phyloP scores from a whole-genome alignment of 176 grass and related monocot species.

The Alopecurus myosuroides region DNA sequence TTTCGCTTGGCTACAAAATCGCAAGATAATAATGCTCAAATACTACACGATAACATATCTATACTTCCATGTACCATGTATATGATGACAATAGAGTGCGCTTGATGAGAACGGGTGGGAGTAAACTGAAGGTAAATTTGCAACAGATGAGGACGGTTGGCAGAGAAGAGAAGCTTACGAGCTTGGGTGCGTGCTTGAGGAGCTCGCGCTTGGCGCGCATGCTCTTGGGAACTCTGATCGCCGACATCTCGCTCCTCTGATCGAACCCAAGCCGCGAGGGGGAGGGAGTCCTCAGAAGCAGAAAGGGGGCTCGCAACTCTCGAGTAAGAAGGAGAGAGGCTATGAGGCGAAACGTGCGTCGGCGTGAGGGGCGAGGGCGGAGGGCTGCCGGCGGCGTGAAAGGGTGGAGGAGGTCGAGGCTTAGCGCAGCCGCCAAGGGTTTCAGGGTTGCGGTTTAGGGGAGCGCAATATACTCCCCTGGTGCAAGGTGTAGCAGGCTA shows the following conservation, averaged over 20 bases:
- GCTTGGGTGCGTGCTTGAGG: constrained; percentile 79
- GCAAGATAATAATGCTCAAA: not conserved
- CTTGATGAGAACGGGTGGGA: not conserved
- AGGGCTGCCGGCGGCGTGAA: not conserved
- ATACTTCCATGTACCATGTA: not conserved
- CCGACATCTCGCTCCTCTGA: constrained; percentile 31
- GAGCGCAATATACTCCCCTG: not conserved
- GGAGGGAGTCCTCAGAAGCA: not conserved
- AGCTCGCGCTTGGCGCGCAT: constrained; percentile 57
- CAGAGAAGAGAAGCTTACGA: constrained; percentile 35
- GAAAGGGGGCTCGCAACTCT: not conserved
- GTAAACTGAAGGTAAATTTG: not conserved
- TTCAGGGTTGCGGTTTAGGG: not conserved
- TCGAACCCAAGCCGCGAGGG: not conserved
- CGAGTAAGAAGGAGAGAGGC: not conserved
- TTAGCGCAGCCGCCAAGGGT: not conserved
- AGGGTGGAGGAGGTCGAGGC: not conserved
- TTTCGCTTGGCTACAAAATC: not conserved
- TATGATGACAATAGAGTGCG: not conserved
- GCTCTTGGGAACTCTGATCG: constrained; percentile 65
- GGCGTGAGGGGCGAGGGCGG: not conserved
- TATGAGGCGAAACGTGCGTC: not conserved
- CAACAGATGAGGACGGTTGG: not conserved
- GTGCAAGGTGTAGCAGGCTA: not conserved
- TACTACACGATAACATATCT: not conserved